These are phyloP conservation scores for Stenogyne calaminthoides DNA, from an alignment of 305 asterid species.

Conservation along the genomic window DNA sequence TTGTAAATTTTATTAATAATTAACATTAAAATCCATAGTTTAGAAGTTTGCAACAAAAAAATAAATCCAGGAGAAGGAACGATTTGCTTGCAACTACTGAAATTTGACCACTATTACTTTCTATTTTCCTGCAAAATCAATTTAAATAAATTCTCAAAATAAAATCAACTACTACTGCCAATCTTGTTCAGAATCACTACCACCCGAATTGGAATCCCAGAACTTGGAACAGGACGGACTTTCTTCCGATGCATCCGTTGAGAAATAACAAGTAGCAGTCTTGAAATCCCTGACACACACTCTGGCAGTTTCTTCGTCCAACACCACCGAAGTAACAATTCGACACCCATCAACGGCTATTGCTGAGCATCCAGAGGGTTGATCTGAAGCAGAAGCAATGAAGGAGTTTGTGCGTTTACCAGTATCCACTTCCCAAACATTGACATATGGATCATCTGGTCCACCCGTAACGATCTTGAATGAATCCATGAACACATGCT, in stretches of 20 bases:
- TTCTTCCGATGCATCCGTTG: slow-evolving; percentile 27
- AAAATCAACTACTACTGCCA: background rate
- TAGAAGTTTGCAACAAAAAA: too few species aligned
- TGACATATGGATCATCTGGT: slow-evolving; percentile 45
- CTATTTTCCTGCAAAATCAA: background rate
- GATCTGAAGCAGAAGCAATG: slow-evolving; percentile 27
- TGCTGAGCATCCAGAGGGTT: slow-evolving; percentile 53
- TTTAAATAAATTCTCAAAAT: background rate
- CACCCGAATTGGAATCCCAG: slow-evolving; percentile 45
- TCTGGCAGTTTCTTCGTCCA: background rate
- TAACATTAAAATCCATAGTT: too few species aligned
- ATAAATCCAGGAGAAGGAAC: too few species aligned
- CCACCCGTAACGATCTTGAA: slow-evolving; percentile 75
- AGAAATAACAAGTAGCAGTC: slow-evolving; percentile 36
- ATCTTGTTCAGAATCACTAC: slow-evolving; percentile 43
- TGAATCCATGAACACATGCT: slow-evolving; percentile 56
- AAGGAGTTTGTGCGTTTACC: slow-evolving; percentile 48
- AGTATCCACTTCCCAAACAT: slow-evolving; percentile 60
- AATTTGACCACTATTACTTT: too few species aligned
- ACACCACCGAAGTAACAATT: slow-evolving; percentile 47
- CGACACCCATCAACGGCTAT: slow-evolving; percentile 62
- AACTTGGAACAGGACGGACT: slow-evolving; percentile 47
- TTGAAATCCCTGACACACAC: slow-evolving; percentile 52
- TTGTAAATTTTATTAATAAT: too few species aligned
- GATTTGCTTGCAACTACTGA: too few species aligned